A percentile compares a stretch with the other conserved stretches of the same genome.
Conservation (phyloP, 257 asterid genomes). For the Solanum acaule region DNA sequence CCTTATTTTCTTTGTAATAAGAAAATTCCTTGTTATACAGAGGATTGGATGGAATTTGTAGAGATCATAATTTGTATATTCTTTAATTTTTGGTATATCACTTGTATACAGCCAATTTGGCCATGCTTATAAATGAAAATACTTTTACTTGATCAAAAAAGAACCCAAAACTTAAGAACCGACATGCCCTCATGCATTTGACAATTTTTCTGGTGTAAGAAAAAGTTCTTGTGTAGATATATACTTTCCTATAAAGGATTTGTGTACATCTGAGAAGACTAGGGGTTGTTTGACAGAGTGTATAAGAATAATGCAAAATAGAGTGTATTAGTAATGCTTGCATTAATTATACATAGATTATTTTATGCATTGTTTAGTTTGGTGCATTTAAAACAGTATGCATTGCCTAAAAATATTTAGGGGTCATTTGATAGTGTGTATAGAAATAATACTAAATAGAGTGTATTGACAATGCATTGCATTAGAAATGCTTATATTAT, state of each 20-base stretch:
- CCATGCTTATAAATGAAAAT: neutral
- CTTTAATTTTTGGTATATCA: neutral
- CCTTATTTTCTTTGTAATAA: neutral
- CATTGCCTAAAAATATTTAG: neutral
- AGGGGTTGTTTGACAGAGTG: neutral
- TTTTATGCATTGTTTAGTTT: no score
- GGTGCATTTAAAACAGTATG: no score
- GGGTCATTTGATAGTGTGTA: neutral
- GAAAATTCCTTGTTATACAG: neutral
- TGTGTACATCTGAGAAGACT: neutral
- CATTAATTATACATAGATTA: no score
- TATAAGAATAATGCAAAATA: no score
- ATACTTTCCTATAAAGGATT: neutral
- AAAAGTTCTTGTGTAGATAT: neutral
- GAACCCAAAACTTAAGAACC: neutral
- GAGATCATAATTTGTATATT: neutral
- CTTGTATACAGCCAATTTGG: neutral
- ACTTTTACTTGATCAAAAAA: neutral
- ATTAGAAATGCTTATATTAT: no score
- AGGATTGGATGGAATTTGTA: neutral
- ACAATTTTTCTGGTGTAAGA: neutral
- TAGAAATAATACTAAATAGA: no score
- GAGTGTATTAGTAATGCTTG: no score
- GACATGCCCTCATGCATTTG: neutral
- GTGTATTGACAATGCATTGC: no score